Conservation (phyloP, 2,329 filamentous ascomycete species). For the Pochonia chlamydosporia region DNA sequence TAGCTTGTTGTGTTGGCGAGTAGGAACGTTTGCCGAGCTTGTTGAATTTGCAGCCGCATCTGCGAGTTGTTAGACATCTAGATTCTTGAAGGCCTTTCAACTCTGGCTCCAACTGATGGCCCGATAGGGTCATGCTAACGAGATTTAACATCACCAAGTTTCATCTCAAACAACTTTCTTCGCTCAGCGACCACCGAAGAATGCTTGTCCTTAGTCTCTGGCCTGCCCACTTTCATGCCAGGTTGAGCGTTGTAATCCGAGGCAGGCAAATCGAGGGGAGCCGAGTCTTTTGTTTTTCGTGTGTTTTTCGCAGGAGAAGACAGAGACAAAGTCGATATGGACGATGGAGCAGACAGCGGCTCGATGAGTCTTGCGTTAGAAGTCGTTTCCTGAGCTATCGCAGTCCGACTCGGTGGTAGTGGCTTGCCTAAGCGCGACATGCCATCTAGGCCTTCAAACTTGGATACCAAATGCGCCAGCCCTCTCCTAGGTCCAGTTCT, state of each 20-base stretch:
- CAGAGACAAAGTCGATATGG: not conserved
- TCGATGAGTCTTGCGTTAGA: conserved; percentile 2
- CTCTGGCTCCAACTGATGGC: not conserved
- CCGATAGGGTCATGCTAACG: not conserved
- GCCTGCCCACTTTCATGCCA: not conserved
- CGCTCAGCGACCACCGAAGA: conserved; percentile 18
- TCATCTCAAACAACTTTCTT: conserved; percentile 16
- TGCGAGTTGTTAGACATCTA: not conserved
- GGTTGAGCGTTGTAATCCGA: not conserved
- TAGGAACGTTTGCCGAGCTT: not conserved
- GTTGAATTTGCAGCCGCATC: not conserved
- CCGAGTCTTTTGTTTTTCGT: not conserved
- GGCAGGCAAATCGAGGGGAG: not conserved
- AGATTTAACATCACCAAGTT: not conserved
- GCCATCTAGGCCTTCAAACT: conserved; percentile 26
- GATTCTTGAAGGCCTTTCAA: not conserved
- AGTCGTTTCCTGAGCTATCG: not conserved
- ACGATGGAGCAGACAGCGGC: conserved; percentile 1
- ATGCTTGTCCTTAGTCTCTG: not conserved
- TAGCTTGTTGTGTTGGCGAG: not conserved
- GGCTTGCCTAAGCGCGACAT: conserved; percentile 4
- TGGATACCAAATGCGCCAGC: conserved; percentile 29
- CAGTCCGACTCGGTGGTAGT: not conserved
- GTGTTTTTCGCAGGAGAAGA: not conserved
- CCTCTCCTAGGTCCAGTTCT: not conserved